Percentiles rank a stretch among this genome's conserved stretches.
Conservation (phyloP, 225 moss, liverwort and hornwort genomes). For the Pleurozium schreberi region DNA sequence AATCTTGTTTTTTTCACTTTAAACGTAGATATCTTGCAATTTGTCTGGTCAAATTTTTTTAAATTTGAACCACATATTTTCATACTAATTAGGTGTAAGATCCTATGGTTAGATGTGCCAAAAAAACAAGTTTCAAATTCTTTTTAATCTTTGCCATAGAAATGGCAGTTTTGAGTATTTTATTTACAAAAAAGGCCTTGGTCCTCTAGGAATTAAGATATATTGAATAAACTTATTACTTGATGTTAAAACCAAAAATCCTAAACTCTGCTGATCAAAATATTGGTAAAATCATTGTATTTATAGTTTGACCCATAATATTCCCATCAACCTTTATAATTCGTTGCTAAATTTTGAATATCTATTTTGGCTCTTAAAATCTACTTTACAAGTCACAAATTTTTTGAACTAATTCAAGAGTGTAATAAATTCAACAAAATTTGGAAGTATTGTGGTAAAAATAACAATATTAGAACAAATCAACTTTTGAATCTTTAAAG, state of each 20-base stretch:
- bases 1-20: no score
- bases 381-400: neutral
- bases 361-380: neutral
- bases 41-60: no score
- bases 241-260: neutral
- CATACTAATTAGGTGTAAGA: no score
- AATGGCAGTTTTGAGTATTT: no score
- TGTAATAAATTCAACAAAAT: neutral
- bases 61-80: no score
- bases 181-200: no score
- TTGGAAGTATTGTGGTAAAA: neutral
- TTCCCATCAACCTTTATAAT: neutral
- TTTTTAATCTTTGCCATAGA: no score
- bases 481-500: neutral
- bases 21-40: no score
- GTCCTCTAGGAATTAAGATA: neutral
- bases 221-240: neutral
- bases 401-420: neutral
- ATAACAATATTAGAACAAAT: no score
- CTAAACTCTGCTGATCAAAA: neutral
- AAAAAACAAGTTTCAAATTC: no score
- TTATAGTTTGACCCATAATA: neutral
- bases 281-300: accelerated
- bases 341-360: neutral
- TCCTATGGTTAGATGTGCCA: no score